Conservation (phyloP, 2,329 filamentous ascomycete species). For the Periconia macrospinosa region DNA sequence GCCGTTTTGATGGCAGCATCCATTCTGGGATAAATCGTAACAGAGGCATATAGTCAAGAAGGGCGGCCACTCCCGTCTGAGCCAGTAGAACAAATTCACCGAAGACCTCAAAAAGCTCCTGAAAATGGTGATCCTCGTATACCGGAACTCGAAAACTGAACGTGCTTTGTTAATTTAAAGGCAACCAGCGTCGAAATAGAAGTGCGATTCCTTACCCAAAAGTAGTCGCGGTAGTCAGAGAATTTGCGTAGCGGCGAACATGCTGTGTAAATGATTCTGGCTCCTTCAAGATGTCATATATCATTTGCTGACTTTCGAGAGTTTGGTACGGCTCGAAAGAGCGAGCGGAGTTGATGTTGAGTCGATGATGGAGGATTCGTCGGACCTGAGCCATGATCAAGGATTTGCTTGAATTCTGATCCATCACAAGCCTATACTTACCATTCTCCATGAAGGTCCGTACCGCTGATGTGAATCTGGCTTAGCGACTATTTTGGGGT, state of each 20-base stretch:
- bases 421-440: background rate
- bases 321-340: constrained; percentile 52
- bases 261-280: constrained; percentile 48
- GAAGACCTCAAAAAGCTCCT: background rate
- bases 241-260: constrained; percentile 52
- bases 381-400: constrained; percentile 1
- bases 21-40: constrained; percentile 43
- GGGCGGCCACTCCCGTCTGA: background rate
- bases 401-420: background rate
- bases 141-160: background rate
- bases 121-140: background rate
- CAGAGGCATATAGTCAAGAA: constrained; percentile 53
- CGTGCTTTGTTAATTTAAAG: background rate
- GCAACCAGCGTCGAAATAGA: no score
- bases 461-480: constrained; percentile 12
- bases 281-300: constrained; percentile 49
- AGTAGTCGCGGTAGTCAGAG: constrained; percentile 53
- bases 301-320: constrained; percentile 59
- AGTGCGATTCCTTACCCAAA: constrained; percentile 35
- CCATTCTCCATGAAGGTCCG: constrained; percentile 15
- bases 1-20: constrained; percentile 36
- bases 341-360: constrained; percentile 15
- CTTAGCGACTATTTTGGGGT: background rate
- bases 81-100: background rate
- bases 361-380: constrained; percentile 11